A percentile compares a stretch with the other conserved stretches of the same genome.
Evolutionary conservation across 495 filamentous ascomycete genomes (phyloP).

Genomic region (Tuber melanosporum): DNA sequence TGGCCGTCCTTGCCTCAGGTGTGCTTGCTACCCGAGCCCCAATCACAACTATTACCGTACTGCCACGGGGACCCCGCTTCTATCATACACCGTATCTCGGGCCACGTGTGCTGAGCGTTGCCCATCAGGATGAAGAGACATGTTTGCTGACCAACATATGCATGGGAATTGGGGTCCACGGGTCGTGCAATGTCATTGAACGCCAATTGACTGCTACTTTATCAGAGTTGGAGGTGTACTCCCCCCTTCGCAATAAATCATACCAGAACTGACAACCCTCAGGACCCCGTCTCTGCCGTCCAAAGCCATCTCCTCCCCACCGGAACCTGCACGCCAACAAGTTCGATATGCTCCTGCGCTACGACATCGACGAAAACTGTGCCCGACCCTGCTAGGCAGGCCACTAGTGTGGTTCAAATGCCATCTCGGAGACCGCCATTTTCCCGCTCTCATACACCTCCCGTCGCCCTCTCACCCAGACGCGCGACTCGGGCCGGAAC

Average conservation of each 20-base stretch:
- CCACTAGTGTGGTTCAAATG: slow-evolving; percentile 56
- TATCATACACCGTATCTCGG: not conserved
- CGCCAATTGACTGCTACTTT: slow-evolving; percentile 49
- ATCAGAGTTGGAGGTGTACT: slow-evolving; percentile 49
- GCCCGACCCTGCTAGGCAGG: slow-evolving; percentile 49
- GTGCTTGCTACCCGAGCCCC: not conserved
- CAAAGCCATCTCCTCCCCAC: slow-evolving; percentile 32
- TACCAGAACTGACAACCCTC: not conserved
- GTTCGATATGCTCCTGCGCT: slow-evolving; percentile 50
- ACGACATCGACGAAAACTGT: slow-evolving; percentile 55
- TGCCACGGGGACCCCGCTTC: not conserved
- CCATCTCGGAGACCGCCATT: slow-evolving; percentile 56
- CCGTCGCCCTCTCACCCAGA: slow-evolving; percentile 48
- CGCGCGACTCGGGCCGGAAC: slow-evolving; percentile 53
- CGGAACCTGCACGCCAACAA: slow-evolving; percentile 46
- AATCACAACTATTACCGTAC: not conserved
- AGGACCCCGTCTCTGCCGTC: slow-evolving; percentile 13
- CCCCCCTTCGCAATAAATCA: slow-evolving; percentile 45
- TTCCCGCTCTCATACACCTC: slow-evolving; percentile 51
- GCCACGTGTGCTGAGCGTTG: not conserved
- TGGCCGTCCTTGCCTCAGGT: not conserved
- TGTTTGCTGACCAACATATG: not conserved
- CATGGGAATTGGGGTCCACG: slow-evolving; percentile 45
- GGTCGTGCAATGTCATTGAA: slow-evolving; percentile 54
- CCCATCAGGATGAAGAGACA: not conserved